These are phyloP conservation scores for Boletus sp. DNA, from an alignment of 768 basidiomycete species.

Conservation along the genomic window DNA sequence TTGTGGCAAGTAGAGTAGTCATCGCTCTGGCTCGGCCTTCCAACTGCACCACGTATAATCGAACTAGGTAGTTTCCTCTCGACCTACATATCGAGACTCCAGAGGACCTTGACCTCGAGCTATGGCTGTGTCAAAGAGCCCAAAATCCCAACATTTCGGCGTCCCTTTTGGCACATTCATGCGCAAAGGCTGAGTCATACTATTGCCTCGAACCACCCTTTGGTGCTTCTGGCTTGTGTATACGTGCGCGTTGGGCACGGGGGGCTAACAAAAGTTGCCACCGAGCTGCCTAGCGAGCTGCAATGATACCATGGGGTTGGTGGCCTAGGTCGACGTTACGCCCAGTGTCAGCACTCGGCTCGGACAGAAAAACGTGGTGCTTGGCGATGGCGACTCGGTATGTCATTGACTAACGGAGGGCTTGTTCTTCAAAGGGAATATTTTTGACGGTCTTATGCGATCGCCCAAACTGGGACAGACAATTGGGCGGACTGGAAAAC, in stretches of 20 bases:
- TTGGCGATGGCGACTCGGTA: constrained; percentile 3
- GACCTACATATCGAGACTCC: neutral
- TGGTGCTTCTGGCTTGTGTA: neutral
- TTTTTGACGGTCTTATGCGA: constrained; percentile 9
- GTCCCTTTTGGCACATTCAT: neutral
- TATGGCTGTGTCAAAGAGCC: neutral
- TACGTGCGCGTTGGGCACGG: too few relatives aligned
- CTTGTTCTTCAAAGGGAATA: constrained; percentile 8
- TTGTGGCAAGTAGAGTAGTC: neutral
- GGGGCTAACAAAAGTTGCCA: neutral
- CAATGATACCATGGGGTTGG: neutral
- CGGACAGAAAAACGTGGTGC: constrained; percentile 3
- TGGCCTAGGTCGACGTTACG: neutral
- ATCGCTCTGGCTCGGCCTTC: neutral
- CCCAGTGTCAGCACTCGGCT: neutral
- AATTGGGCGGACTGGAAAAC: constrained; percentile 27
- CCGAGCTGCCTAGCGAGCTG: neutral
- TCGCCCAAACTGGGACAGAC: constrained; percentile 14
- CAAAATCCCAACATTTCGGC: neutral
- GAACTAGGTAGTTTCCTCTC: neutral
- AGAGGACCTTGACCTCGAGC: neutral
- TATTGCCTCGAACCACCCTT: neutral
- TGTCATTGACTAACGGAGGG: neutral
- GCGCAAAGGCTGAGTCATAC: neutral
- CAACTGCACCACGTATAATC: neutral